A percentile compares a stretch with the other conserved stretches of the same genome.
These are phyloP conservation scores for Kregervanrija delftensis DNA, from an alignment of 805 yeast species.

Conservation along the genomic window DNA sequence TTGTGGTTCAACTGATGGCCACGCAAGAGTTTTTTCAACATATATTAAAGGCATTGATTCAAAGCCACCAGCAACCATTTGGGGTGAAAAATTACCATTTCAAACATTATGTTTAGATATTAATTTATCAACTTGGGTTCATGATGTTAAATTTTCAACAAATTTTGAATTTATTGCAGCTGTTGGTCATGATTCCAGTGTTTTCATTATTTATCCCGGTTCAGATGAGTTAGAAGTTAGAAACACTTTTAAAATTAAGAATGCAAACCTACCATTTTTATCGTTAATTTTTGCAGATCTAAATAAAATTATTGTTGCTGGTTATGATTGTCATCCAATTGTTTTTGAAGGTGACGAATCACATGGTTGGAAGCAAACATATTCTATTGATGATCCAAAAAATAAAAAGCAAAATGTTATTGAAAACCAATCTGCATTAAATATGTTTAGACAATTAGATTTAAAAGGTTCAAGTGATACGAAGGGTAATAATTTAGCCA, in stretches of 20 bases:
- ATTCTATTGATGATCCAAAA: conserved; percentile 55
- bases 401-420: conserved; percentile 39
- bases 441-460: conserved; percentile 93
- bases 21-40: conserved; percentile 82
- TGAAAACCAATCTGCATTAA: conserved; percentile 73
- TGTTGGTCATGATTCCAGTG: conserved; percentile 81
- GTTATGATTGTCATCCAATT: conserved; percentile 87
- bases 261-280: conserved; percentile 74
- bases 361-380: conserved; percentile 55
- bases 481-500: conserved; percentile 45
- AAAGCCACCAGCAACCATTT: conserved; percentile 71
- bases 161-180: conserved; percentile 71
- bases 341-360: conserved; percentile 65
- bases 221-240: conserved; percentile 46
- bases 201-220: conserved; percentile 61
- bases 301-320: conserved; percentile 72
- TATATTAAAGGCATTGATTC: conserved; percentile 83
- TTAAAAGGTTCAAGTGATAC: conserved; percentile 71
- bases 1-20: conserved; percentile 91
- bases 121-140: conserved; percentile 80
- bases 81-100: conserved; percentile 97
- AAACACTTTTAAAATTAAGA: conserved; percentile 50
- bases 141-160: conserved; percentile 82
- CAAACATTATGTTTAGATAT: conserved; percentile 83
- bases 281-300: conserved; percentile 66